phyloP scores from a whole-genome alignment of 352 stramenopile species.

The Phytopythium delawarense region DNA sequence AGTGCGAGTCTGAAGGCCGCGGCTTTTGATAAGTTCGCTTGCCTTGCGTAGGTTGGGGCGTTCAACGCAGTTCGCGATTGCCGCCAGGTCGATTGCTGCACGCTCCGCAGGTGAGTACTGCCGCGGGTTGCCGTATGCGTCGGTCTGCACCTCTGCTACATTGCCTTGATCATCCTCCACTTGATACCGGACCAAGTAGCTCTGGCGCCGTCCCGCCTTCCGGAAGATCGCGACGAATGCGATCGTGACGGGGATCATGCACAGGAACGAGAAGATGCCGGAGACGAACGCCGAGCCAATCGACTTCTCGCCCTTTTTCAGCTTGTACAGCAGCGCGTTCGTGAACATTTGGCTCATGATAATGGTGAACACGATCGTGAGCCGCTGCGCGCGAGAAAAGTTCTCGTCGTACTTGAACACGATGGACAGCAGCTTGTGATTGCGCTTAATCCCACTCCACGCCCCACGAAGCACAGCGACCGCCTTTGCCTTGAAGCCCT shows the following conservation, averaged over 20 bases:
- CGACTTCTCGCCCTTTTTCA: constrained; percentile 42
- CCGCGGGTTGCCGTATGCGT: constrained; percentile 52
- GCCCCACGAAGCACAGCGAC: constrained; percentile 35
- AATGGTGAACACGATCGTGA: constrained; percentile 69
- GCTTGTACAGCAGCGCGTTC: constrained; percentile 57
- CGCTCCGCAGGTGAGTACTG: constrained; percentile 45
- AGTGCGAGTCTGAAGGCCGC: constrained; percentile 16
- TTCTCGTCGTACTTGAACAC: constrained; percentile 73
- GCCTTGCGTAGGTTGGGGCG: constrained; percentile 23
- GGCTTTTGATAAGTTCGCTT: constrained; percentile 27
- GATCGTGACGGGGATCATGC: constrained; percentile 58
- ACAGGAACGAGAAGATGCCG: constrained; percentile 53
- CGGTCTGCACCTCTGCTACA: constrained; percentile 53
- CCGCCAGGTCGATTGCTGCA: constrained; percentile 49
- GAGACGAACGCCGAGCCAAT: constrained; percentile 45
- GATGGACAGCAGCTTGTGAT: constrained; percentile 70
- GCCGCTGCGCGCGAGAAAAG: constrained; percentile 51
- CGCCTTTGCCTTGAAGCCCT: constrained; percentile 38
- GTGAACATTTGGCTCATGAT: constrained; percentile 74
- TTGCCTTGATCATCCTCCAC: constrained; percentile 59
- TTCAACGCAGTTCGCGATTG: constrained; percentile 41
- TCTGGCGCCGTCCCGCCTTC: constrained; percentile 51
- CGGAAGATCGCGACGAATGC: constrained; percentile 74
- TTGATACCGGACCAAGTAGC: constrained; percentile 60
- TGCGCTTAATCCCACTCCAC: constrained; percentile 44